Evolutionary conservation across 805 yeast genomes (phyloP), one percentile per base, ranked within the genome.

Genomic region (Starmera dryadoides): DNA sequence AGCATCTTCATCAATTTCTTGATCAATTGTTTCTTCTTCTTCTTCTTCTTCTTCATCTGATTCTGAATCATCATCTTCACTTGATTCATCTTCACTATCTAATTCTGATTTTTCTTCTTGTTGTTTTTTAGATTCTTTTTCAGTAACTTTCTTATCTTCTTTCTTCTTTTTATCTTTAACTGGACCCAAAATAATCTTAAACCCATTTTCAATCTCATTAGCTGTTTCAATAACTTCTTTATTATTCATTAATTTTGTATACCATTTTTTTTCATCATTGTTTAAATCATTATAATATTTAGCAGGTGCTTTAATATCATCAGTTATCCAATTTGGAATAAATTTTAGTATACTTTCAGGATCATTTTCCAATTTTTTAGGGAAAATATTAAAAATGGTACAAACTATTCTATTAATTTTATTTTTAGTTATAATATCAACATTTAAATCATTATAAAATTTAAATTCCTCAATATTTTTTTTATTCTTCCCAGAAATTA

Each of bases 191-290:
- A 66, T 52, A 11, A 62, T 53, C 44, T 62, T 64, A 52, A 66
- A 57, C 41, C 66, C 63, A 33, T 58, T 50, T 30, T 63, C 67
- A 36, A 68, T 64, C 18, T 59, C 55, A 3, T 64, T 59, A 38
- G 73, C 54, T 21, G 69, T 55, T 17, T 75, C 73, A 45, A 77
- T 66, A n/a, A 69, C 64, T 32, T 71, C 63, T 30, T 66, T 67
- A 45, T 72, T 56, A 39, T 66, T 65, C 60, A 35, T 66, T 41
- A 77, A 63, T 63, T 49, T 74, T 62, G 52, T 69, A 49, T 45
- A 64, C 37, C 39, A 65, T 42, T 30, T 46, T 30, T 43, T 52
- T 37, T 45, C 46, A 5, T 34, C 62, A 33, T 30, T 52, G 48
- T 43, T 64, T 64, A 47, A 48, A 9, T 59, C 57, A 37, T 59